Percentiles rank a stretch among this genome's conserved stretches.
Evolutionary conservation across 495 filamentous ascomycete species (phyloP).

Genomic region (Lasiosphaeris hirsuta): DNA sequence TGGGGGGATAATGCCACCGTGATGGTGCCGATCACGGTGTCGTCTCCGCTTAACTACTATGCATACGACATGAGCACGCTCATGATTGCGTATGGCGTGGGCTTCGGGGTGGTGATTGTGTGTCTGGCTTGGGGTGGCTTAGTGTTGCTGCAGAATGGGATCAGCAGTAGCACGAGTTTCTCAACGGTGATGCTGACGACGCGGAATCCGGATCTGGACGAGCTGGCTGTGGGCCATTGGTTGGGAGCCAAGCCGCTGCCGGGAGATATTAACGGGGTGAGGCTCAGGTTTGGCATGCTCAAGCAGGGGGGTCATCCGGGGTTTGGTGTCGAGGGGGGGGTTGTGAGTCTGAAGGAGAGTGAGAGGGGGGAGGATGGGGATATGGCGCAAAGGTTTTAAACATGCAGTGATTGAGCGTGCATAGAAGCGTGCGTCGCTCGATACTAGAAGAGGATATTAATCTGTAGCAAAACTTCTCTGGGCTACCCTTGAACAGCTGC

Average conservation of each 20-base stretch:
- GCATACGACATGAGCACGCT: conserved; percentile 9
- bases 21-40: conserved; percentile 3
- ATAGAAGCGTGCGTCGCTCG: too few species aligned
- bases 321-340: conserved; percentile 15
- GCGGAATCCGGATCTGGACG: conserved; percentile 17
- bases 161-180: conserved; percentile 16
- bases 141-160: conserved; percentile 14
- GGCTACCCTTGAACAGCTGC: too few species aligned
- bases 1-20: conserved; percentile 9
- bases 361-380: too few species aligned
- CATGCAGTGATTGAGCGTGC: too few species aligned
- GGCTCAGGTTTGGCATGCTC: conserved; percentile 13
- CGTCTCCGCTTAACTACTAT: conserved; percentile 10
- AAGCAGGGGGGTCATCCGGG: conserved; percentile 4
- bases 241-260: conserved; percentile 16
- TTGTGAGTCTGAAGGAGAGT: neutral
- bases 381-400: too few species aligned
- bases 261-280: conserved; percentile 5
- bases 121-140: conserved; percentile 11
- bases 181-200: conserved; percentile 18
- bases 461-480: too few species aligned
- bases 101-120: conserved; percentile 3
- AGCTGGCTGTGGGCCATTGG: neutral
- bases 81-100: conserved; percentile 4
- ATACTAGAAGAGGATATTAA: too few species aligned